Evolutionary conservation across 495 filamentous ascomycete species (phyloP).

Genomic region (Haplographium delicatum): DNA sequence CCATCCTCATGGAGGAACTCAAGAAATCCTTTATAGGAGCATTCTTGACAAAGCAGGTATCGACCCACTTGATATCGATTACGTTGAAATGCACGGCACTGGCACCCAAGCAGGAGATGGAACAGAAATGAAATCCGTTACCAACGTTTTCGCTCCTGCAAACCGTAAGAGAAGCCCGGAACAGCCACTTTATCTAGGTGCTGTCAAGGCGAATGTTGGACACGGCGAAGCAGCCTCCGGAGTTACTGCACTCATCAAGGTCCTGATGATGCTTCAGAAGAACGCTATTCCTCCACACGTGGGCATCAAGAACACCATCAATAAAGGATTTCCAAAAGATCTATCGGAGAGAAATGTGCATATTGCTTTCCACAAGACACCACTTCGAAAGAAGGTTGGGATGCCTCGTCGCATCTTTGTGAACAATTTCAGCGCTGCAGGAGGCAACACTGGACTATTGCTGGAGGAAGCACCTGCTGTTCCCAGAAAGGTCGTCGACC

Average conservation of each 20-base stretch:
- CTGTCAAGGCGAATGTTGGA: slow-evolving; percentile 75
- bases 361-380: slow-evolving; percentile 51
- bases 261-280: slow-evolving; percentile 79
- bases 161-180: slow-evolving; percentile 57
- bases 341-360: slow-evolving; percentile 74
- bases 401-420: slow-evolving; percentile 56
- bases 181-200: slow-evolving; percentile 68
- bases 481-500: slow-evolving; percentile 32
- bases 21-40: slow-evolving; percentile 62
- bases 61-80: slow-evolving; percentile 68
- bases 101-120: slow-evolving; percentile 80
- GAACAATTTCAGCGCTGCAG: slow-evolving; percentile 68
- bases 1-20: slow-evolving; percentile 68
- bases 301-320: slow-evolving; percentile 75
- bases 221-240: slow-evolving; percentile 88
- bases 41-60: slow-evolving; percentile 65
- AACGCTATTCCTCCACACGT: slow-evolving; percentile 73
- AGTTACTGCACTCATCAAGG: slow-evolving; percentile 67
- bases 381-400: slow-evolving; percentile 58
- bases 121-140: slow-evolving; percentile 73
- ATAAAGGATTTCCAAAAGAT: slow-evolving; percentile 47
- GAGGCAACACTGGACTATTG: slow-evolving; percentile 60
- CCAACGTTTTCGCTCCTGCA: slow-evolving; percentile 73
- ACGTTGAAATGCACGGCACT: slow-evolving; percentile 89
- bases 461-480: slow-evolving; percentile 50